Base-by-base conservation (phyloP, 176 grass and related monocot species). In the Triticum timopheevii region DNA sequence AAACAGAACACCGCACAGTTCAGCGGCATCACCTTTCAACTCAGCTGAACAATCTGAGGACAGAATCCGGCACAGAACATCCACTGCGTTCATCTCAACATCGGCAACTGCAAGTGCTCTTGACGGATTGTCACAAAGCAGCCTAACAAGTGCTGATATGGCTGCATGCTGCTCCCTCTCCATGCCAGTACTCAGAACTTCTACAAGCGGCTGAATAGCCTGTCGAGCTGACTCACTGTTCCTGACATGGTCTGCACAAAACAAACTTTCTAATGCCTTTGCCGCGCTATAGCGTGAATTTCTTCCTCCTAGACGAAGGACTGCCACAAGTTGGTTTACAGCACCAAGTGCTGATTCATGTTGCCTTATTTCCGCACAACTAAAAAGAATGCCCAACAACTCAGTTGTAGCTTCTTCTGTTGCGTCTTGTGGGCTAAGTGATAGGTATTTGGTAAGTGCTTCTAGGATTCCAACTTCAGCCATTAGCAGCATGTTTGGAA, bases 401-500 rank as follows among this genome's bases (percentile, higher is more conserved):
- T 99, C 94, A 78, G 94, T 99, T 69, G 94, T 93, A 38, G 97
- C 97, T 87, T 93, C 97, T 99, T 99, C 97, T 83, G 92, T 97
- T 82, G 90, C 86, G 85, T 99, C 94, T 85, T 94, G 90, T 73
- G 94, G 94, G 61, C 97, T 96, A 82, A 99, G 92, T 30, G 97
- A 99, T 19, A 99, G 83, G 70, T 99, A 99, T 87, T 95, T 99
- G 81, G 94, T 95, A 61, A 99, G 94, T 70, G 90, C 97, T 88
- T 99, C 97, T 73, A 99, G 65, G 65, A 95, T 95, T 58, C 97
- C 97, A 87, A 93, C 89, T 93, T 99, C 97, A 84, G 94, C 92
- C 97, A 99, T 99, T 90, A 97, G 84, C 70, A 82, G 85, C 85
- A 92, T 97, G 87, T 99, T 99, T 88, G 85, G 84, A 16, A 87